These are phyloP conservation scores for Wickerhamiella azymoides DNA, from an alignment of 805 yeast species.

Conservation along the genomic window DNA sequence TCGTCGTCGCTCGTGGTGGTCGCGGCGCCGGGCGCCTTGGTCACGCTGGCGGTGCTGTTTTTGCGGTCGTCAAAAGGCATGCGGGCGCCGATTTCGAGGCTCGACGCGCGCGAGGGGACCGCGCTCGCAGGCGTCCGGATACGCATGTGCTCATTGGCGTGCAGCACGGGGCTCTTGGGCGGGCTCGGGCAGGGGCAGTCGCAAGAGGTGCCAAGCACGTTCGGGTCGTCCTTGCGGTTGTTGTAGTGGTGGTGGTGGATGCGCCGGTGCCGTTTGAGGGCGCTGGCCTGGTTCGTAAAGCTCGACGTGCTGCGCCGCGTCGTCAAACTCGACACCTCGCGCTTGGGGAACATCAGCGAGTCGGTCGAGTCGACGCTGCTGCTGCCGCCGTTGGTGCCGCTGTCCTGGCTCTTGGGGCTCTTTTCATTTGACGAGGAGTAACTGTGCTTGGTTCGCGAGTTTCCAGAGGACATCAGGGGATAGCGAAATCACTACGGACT, in stretches of 20 bases:
- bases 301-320: constrained; percentile 6
- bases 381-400: background rate
- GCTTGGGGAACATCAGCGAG: constrained; percentile 9
- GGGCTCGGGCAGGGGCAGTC: constrained; percentile 19
- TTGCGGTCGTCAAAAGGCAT: constrained; percentile 18
- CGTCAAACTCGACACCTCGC: constrained; percentile 3
- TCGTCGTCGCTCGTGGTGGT: constrained; percentile 1
- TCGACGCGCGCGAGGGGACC: constrained; percentile 16
- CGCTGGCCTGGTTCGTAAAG: constrained; percentile 10
- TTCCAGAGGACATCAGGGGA: background rate
- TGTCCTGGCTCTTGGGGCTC: background rate
- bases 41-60: constrained; percentile 4
- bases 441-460: background rate
- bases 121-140: constrained; percentile 26
- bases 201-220: constrained; percentile 18
- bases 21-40: background rate
- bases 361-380: constrained; percentile 5
- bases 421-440: background rate
- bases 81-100: constrained; percentile 23
- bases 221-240: constrained; percentile 9
- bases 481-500: background rate
- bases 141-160: constrained; percentile 21
- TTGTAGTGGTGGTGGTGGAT: constrained; percentile 7
- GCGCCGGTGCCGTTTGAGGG: constrained; percentile 7
- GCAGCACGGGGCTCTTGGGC: constrained; percentile 15